phyloP scores from a whole-genome alignment of 148 eudicot species.

The Camellia lanceoleosa region DNA sequence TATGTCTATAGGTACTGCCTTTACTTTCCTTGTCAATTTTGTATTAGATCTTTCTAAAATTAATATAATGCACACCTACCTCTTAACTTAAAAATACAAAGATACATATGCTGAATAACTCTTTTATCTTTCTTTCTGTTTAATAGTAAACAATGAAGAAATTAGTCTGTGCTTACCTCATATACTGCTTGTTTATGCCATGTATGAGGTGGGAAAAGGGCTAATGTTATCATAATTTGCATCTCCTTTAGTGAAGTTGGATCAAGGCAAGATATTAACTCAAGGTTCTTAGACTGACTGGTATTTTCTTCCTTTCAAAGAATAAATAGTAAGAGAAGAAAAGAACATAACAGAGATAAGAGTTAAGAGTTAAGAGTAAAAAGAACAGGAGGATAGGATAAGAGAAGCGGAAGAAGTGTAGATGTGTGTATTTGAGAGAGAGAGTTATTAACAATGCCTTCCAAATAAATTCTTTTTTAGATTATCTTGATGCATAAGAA shows the following conservation, averaged over 20 bases:
- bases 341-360: no score
- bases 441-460: not conserved
- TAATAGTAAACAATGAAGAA: not conserved
- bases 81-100: no score
- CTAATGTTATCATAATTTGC: not conserved
- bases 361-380: no score
- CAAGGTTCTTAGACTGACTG: not conserved
- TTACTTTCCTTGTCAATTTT: constrained; percentile 3
- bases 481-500: not conserved
- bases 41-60: not conserved
- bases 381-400: no score
- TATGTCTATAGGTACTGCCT: constrained; percentile 68
- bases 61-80: not conserved
- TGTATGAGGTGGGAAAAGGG: not conserved
- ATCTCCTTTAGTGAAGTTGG: not conserved
- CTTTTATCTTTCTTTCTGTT: not conserved
- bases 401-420: no score
- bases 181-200: not conserved
- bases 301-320: not conserved
- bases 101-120: not conserved
- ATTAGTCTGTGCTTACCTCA: not conserved
- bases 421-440: no score
- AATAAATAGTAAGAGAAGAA: no score
- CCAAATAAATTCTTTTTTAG: not conserved
- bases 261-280: not conserved